Conservation (phyloP, 768 basidiomycete species). For the Boletus reticuloceps region DNA sequence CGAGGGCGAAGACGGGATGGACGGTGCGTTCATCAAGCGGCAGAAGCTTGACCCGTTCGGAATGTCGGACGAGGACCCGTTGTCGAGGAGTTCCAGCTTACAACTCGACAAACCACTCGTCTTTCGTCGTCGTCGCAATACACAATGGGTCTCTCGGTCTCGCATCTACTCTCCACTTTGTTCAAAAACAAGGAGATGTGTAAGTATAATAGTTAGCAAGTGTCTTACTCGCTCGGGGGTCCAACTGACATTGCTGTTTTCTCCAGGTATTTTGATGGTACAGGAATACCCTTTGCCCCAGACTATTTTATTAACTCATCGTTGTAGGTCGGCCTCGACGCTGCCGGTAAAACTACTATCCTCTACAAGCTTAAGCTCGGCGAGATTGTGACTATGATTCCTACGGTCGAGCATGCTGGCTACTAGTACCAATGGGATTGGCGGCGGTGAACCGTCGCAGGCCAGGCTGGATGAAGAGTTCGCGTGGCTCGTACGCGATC, state of each 20-base stretch:
- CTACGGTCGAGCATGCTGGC: no score
- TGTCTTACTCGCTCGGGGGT: conserved; percentile 17
- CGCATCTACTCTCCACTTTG: conserved; percentile 73
- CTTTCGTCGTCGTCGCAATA: conserved; percentile 32
- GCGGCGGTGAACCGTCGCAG: no score
- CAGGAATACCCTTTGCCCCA: conserved; percentile 23
- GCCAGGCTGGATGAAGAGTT: no score
- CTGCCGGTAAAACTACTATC: conserved; percentile 98
- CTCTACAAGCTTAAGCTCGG: conserved; percentile 99
- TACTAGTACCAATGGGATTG: no score
- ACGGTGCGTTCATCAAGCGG: no score
- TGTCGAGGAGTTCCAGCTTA: conserved; percentile 9
- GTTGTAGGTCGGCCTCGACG: conserved; percentile 92
- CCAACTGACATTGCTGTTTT: conserved; percentile 26
- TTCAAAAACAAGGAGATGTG: conserved; percentile 99
- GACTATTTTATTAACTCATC: conserved; percentile 7
- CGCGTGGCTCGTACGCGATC: no score
- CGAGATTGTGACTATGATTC: conserved; percentile 98
- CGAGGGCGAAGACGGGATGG: no score
- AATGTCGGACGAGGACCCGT: no score
- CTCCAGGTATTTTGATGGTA: conserved; percentile 94
- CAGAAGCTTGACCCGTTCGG: no score
- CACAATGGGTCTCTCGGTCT: conserved; percentile 79
- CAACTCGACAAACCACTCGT: conserved; percentile 25
- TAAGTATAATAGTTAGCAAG: conserved; percentile 44